Percentiles rank a stretch among this genome's conserved stretches.
These are phyloP conservation scores for Nannizziopsis barbatae DNA, from an alignment of 2,329 filamentous ascomycete genomes.

Conservation along the genomic window DNA sequence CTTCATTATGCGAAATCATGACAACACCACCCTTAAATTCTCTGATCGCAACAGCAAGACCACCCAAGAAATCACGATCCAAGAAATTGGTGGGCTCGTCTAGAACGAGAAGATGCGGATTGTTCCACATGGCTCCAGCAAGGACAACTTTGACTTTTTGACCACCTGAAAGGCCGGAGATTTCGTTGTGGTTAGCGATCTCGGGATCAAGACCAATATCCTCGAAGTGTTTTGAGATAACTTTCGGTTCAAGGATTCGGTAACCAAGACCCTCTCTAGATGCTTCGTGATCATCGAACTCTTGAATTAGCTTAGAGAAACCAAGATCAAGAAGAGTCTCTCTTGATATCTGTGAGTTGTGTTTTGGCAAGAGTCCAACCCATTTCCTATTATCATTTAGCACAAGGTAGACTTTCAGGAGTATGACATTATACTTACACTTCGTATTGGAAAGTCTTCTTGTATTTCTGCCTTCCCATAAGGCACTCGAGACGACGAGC, in stretches of 20 bases:
- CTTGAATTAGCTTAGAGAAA: conserved; percentile 87
- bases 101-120: conserved; percentile 90
- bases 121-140: conserved; percentile 96
- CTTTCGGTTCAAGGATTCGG: conserved; percentile 79
- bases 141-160: conserved; percentile 99
- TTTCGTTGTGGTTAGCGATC: conserved; percentile 98
- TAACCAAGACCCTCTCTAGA: conserved; percentile 97
- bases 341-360: conserved; percentile 84
- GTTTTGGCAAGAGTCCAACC: conserved; percentile 75
- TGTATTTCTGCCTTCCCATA: conserved; percentile 95
- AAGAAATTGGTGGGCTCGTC: conserved; percentile 99
- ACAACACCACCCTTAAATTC: conserved; percentile 98
- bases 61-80: conserved; percentile 92
- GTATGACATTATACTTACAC: conserved; percentile 45
- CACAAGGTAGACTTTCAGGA: conserved; percentile 20
- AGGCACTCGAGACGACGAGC: conserved; percentile 69
- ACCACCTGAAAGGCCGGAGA: conserved; percentile 86
- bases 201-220: conserved; percentile 92
- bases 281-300: conserved; percentile 97
- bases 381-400: conserved; percentile 54
- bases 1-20: conserved; percentile 99
- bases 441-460: conserved; percentile 99
- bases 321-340: conserved; percentile 79
- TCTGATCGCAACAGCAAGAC: conserved; percentile 91
- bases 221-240: conserved; percentile 97